These are phyloP conservation scores for Dictyostelium firmibasis DNA, from an alignment of 78 protist genomes.

Conservation along the genomic window DNA sequence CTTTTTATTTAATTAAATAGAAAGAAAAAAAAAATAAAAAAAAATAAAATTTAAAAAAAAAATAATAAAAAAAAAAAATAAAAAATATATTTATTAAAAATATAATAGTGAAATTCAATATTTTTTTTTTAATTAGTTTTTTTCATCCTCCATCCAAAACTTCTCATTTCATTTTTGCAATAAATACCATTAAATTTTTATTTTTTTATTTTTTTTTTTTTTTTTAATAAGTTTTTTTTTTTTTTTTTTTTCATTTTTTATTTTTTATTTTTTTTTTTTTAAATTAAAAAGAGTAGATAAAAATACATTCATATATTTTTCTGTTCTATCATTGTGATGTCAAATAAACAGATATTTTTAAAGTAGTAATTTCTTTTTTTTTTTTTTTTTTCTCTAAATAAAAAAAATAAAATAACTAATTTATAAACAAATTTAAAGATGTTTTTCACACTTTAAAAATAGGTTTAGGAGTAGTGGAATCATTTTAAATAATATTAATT, in stretches of 20 bases:
- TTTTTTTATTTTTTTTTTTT: not conserved
- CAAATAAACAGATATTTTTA: not conserved
- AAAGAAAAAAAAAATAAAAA: not conserved
- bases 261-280: not conserved
- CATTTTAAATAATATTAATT: not conserved
- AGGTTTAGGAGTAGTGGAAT: not conserved
- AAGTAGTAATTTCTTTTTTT: not conserved
- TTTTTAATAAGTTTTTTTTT: not conserved
- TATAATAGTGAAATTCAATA: no score
- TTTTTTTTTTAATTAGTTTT: no score
- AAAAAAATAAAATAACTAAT: no score
- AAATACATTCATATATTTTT: not conserved
- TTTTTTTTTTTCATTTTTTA: not conserved
- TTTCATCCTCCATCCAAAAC: no score
- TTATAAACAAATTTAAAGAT: not conserved
- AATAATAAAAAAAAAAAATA: no score
- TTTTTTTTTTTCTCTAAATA: no score
- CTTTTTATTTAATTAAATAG: no score
- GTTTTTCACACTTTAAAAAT: not conserved
- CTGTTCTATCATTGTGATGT: not conserved
- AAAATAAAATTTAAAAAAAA: no score
- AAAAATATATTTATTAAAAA: no score
- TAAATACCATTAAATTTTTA: no score
- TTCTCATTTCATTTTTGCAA: no score
- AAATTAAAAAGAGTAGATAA: not conserved